A percentile compares a stretch with the other conserved stretches of the same genome.
Conservation (phyloP, 805 yeast genomes). For the Ogataea pini region DNA sequence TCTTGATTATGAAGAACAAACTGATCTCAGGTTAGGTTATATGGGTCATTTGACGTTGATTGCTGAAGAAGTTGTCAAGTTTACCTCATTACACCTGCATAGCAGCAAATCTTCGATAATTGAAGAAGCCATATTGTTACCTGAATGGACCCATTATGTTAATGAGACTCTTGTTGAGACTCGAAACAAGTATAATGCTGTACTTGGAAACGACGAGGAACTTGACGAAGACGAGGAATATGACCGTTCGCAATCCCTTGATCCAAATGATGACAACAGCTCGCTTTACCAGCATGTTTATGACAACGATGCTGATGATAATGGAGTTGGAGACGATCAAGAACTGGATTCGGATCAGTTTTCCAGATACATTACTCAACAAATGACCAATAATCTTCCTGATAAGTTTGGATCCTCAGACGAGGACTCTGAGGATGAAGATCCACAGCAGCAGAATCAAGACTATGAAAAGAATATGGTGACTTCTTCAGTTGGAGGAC, state of each 20-base stretch:
- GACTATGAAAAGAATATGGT: constrained; percentile 19
- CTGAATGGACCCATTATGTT: constrained; percentile 80
- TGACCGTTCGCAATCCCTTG: constrained; percentile 27
- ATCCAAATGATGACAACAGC: constrained; percentile 27
- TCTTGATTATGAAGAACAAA: constrained; percentile 57
- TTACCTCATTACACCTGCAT: constrained; percentile 36
- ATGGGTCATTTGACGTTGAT: constrained; percentile 96
- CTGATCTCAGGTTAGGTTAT: constrained; percentile 78
- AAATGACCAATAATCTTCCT: constrained; percentile 56
- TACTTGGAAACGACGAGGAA: constrained; percentile 61
- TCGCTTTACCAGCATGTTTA: constrained; percentile 20
- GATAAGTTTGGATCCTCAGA: constrained; percentile 54
- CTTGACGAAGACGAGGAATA: constrained; percentile 37
- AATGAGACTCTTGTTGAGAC: constrained; percentile 82
- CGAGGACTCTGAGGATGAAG: constrained; percentile 59
- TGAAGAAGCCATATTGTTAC: constrained; percentile 50
- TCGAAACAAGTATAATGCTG: constrained; percentile 90
- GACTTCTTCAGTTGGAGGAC: constrained; percentile 35
- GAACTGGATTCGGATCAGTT: constrained; percentile 50
- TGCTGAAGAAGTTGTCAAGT: constrained; percentile 94
- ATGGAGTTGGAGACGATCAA: constrained; percentile 30
- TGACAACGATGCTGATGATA: constrained; percentile 18
- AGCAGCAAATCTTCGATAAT: constrained; percentile 58
- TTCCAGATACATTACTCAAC: constrained; percentile 75
- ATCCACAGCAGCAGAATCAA: constrained; percentile 16